A percentile compares a stretch with the other conserved stretches of the same genome.
Conservation (phyloP, 257 asterid species). For the Lavandula angustifolia region DNA sequence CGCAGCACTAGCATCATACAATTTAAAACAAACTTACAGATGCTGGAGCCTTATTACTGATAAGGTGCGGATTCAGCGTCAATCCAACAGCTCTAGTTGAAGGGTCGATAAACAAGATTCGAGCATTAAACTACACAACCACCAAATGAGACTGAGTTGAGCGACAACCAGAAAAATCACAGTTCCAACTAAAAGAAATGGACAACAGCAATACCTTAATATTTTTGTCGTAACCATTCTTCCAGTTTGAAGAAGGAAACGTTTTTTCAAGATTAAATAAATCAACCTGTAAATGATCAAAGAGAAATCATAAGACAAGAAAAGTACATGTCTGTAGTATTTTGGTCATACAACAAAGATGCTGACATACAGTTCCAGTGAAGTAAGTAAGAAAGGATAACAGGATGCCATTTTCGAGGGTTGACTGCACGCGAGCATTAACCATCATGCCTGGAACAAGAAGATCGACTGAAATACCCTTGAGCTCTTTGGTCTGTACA, state of each 20-base stretch:
- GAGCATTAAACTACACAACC: conserved; percentile 76
- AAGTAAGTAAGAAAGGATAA: conserved; percentile 88
- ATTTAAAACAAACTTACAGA: conserved; percentile 58
- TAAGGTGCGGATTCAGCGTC: conserved; percentile 81
- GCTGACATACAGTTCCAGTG: conserved; percentile 86
- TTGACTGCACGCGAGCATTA: conserved; percentile 81
- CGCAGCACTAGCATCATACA: neutral
- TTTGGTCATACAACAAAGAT: conserved; percentile 29
- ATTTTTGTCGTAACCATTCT: conserved; percentile 65
- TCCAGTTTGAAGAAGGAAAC: conserved; percentile 84
- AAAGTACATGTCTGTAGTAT: conserved; percentile 17
- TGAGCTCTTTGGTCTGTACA: conserved; percentile 85
- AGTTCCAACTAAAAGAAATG: conserved; percentile 21
- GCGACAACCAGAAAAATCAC: neutral
- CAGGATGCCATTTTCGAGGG: conserved; percentile 87
- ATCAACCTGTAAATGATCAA: conserved; percentile 64
- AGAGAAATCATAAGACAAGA: conserved; percentile 13
- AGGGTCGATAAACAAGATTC: conserved; percentile 94
- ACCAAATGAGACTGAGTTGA: conserved; percentile 21
- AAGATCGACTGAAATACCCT: conserved; percentile 91
- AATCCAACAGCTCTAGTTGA: conserved; percentile 93
- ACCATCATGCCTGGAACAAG: conserved; percentile 99
- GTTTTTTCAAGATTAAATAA: conserved; percentile 65
- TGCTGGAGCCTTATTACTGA: conserved; percentile 75
- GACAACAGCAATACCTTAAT: conserved; percentile 58